Conservation (phyloP, 441 rosid species). For the Melastoma candidum region DNA sequence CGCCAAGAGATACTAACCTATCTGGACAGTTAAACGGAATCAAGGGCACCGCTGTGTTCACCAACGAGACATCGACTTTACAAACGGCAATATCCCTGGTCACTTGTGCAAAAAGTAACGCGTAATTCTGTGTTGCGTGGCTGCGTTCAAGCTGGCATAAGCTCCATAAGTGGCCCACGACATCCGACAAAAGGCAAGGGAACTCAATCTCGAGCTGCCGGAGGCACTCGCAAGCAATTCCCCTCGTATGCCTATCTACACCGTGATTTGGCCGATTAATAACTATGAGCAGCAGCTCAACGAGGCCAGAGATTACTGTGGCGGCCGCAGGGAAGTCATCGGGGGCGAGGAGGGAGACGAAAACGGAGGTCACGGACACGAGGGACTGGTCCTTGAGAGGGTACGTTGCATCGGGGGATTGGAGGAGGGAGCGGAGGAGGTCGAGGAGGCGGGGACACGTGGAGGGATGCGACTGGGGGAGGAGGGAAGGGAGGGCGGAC, state of each 20-base stretch:
- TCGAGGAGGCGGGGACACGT: too few species aligned
- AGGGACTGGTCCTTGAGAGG: constrained; percentile 70
- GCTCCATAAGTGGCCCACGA: constrained; percentile 77
- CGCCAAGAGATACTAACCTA: constrained; percentile 14
- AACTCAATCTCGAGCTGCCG: constrained; percentile 65
- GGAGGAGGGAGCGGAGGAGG: constrained; percentile 33
- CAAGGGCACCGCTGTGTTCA: constrained; percentile 63
- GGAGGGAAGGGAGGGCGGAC: constrained; percentile 20
- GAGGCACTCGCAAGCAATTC: constrained; percentile 67
- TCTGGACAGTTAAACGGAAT: constrained; percentile 73
- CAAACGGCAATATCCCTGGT: constrained; percentile 44
- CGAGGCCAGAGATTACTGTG: constrained; percentile 34
- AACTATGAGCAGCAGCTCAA: constrained; percentile 55
- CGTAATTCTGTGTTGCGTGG: constrained; percentile 75
- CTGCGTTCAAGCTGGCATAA: constrained; percentile 85
- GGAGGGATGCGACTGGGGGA: too few species aligned
- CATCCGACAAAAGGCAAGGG: constrained; percentile 71
- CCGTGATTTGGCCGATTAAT: constrained; percentile 88
- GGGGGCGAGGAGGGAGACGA: constrained; percentile 37
- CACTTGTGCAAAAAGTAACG: constrained; percentile 53
- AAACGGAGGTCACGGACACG: constrained; percentile 58
- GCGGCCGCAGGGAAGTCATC: constrained; percentile 13
- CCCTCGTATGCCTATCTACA: constrained; percentile 70
- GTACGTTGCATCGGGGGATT: constrained; percentile 27
- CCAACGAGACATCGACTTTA: constrained; percentile 48